Conservation (phyloP, 2,329 filamentous ascomycete species). For the Apiospora kogelbergensis region DNA sequence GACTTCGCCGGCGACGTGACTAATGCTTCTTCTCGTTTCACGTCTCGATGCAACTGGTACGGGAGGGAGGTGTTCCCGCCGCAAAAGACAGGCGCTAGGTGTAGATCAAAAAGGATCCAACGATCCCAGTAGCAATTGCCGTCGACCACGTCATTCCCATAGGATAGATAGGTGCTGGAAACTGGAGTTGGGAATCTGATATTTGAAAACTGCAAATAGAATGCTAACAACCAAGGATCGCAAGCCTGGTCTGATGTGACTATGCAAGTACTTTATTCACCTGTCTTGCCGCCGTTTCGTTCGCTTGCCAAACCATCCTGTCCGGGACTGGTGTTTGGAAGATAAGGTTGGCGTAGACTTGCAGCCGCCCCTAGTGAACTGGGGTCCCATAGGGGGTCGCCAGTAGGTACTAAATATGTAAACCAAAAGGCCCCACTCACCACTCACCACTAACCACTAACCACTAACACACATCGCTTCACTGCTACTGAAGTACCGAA, state of each 20-base stretch:
- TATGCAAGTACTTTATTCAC: neutral
- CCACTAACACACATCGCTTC: neutral
- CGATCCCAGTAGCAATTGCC: neutral
- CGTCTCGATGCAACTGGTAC: neutral
- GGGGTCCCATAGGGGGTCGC: neutral
- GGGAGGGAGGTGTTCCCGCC: neutral
- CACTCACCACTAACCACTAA: neutral
- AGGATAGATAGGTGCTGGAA: neutral
- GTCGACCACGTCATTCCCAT: too few relatives aligned
- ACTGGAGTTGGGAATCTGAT: neutral
- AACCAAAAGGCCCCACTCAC: neutral
- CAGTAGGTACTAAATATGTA: too few relatives aligned
- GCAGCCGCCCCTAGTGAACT: neutral
- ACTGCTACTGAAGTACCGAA: neutral
- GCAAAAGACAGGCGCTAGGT: neutral
- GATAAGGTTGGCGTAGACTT: constrained; percentile 2
- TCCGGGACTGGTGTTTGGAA: neutral
- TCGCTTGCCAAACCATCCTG: neutral
- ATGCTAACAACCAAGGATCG: neutral
- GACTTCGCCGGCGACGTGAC: neutral
- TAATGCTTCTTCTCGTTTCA: neutral
- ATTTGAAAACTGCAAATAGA: neutral
- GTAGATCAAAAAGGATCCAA: constrained; percentile 1
- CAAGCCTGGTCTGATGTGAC: neutral
- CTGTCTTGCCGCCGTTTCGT: neutral